Percentiles rank a stretch among this genome's conserved stretches.
Evolutionary conservation across 257 asterid genomes (phyloP).

Genomic region (Solanum medicagineum): DNA sequence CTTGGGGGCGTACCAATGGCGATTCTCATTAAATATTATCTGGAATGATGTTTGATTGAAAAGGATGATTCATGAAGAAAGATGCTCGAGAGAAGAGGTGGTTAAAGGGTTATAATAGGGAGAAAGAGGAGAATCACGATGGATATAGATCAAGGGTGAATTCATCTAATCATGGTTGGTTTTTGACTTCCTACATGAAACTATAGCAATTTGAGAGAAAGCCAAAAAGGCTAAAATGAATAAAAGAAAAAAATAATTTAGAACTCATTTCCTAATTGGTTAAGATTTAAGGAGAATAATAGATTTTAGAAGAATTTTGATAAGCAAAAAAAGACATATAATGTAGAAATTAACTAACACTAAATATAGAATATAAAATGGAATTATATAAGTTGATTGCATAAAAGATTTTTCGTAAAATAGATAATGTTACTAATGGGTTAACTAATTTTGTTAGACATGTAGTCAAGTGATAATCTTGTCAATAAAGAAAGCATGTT

Average conservation of each 20-base stretch:
- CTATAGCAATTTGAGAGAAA: background rate
- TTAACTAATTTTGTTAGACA: background rate
- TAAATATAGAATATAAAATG: background rate
- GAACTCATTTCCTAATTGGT: background rate
- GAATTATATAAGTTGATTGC: background rate
- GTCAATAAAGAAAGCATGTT: background rate
- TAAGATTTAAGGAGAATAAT: background rate
- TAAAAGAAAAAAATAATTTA: background rate
- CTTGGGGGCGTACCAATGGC: slow-evolving; percentile 44
- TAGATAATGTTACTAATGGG: background rate
- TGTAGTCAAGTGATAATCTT: background rate
- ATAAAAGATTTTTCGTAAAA: background rate
- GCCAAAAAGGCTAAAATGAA: background rate
- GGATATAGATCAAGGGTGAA: slow-evolving; percentile 32
- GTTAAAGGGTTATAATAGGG: slow-evolving; percentile 18
- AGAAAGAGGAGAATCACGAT: slow-evolving; percentile 28
- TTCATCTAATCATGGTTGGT: slow-evolving; percentile 8
- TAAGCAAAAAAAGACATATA: background rate
- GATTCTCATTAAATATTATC: slow-evolving; percentile 33
- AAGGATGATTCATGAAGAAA: background rate
- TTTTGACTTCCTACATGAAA: background rate
- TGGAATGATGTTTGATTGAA: slow-evolving; percentile 6
- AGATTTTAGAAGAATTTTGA: background rate
- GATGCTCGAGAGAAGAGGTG: slow-evolving; percentile 25
- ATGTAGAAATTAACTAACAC: background rate